Percentiles rank a stretch among this genome's conserved stretches.
Conservation (phyloP, 2,329 filamentous ascomycete genomes). For the Alternaria brassicicola region DNA sequence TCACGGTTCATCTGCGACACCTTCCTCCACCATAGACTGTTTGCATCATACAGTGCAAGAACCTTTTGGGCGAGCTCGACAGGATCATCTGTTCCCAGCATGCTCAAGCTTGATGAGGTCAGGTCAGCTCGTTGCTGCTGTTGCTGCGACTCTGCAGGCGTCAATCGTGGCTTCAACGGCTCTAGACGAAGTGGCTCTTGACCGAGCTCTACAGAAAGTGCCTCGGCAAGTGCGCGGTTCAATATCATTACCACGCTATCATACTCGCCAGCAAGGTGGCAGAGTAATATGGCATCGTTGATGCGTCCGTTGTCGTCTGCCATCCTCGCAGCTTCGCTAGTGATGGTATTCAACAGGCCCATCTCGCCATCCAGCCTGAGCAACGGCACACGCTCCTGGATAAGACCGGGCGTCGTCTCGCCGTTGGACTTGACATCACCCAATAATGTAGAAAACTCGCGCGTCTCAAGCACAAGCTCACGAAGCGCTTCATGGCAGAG, state of each 20-base stretch:
- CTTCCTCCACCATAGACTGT: conserved; percentile 65
- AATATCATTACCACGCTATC: conserved; percentile 91
- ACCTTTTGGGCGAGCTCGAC: conserved; percentile 68
- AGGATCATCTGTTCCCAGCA: conserved; percentile 72
- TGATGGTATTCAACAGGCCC: conserved; percentile 90
- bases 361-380: conserved; percentile 80
- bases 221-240: conserved; percentile 87
- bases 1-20: conserved; percentile 65
- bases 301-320: conserved; percentile 93
- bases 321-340: conserved; percentile 85
- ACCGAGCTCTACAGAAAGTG: conserved; percentile 83
- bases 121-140: conserved; percentile 39
- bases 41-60: conserved; percentile 65
- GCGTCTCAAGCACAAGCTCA: conserved; percentile 93
- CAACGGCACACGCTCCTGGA: conserved; percentile 82
- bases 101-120: conserved; percentile 59
- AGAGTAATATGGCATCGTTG: conserved; percentile 91
- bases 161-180: conserved; percentile 74
- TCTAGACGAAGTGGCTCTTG: conserved; percentile 79
- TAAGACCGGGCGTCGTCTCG: conserved; percentile 80
- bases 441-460: conserved; percentile 91
- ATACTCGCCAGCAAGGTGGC: conserved; percentile 93
- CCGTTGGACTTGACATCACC: conserved; percentile 91
- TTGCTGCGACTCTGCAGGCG: conserved; percentile 38
- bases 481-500: conserved; percentile 92